Evolutionary conservation across 2,329 filamentous ascomycete genomes (phyloP).

Genomic region (Zymoseptoria passerinii): DNA sequence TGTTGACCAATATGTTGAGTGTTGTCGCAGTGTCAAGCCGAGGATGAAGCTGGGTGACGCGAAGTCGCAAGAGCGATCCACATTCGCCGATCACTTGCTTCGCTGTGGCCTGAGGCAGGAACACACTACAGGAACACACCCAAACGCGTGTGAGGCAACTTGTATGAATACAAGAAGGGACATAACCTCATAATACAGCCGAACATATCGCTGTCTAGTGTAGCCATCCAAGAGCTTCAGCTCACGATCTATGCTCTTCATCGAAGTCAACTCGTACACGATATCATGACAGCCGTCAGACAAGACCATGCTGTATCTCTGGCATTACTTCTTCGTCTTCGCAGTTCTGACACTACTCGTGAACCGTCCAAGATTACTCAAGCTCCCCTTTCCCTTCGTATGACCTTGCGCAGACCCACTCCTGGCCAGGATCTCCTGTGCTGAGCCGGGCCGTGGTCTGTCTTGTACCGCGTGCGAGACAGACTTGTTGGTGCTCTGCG

Average conservation of each 20-base stretch:
- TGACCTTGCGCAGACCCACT: conserved; percentile 9
- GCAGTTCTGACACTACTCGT: conserved; percentile 35
- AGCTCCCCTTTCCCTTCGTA: conserved; percentile 31
- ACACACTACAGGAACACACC: background rate
- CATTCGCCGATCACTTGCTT: background rate
- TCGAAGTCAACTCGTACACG: background rate
- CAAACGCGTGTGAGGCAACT: background rate
- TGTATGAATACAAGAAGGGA: background rate
- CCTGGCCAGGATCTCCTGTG: background rate
- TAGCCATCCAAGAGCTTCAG: background rate
- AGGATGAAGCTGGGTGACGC: background rate
- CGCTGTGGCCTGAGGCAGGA: background rate
- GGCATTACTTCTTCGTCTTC: conserved; percentile 22
- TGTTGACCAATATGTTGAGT: conserved; percentile 15
- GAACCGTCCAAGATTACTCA: conserved; percentile 39
- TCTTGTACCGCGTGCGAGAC: background rate
- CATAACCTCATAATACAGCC: background rate
- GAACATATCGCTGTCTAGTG: background rate
- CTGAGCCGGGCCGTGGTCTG: background rate
- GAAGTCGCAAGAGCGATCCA: background rate
- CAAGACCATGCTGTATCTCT: background rate
- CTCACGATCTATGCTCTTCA: background rate
- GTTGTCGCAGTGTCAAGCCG: background rate
- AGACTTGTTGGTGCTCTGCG: conserved; percentile 1
- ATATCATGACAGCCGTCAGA: background rate